These are phyloP conservation scores for Larix kaempferi DNA, from an alignment of 75 land plant species.

Conservation along the genomic window DNA sequence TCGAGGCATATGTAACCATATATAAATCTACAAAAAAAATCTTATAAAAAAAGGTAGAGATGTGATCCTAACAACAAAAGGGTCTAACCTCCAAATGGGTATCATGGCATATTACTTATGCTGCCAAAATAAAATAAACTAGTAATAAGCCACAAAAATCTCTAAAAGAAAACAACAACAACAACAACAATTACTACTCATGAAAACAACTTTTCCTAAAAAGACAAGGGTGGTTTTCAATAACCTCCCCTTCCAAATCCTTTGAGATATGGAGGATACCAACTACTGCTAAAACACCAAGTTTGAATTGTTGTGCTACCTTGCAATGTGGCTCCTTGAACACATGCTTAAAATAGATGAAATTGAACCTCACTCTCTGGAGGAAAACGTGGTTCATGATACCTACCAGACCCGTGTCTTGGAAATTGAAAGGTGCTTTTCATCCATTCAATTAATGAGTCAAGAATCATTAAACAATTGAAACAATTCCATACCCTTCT, in stretches of 20 bases:
- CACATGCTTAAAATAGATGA: background rate
- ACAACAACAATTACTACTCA: too few relatives aligned
- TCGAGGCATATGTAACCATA: too few relatives aligned
- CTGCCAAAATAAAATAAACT: too few relatives aligned
- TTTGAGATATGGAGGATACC: background rate
- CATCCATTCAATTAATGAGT: background rate
- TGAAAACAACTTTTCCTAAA: too few relatives aligned
- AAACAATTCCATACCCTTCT: background rate
- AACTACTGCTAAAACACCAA: background rate
- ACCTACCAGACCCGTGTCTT: background rate
- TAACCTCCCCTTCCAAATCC: background rate
- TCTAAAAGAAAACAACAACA: too few relatives aligned
- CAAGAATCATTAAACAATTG: background rate
- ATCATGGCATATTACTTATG: too few relatives aligned
- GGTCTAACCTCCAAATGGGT: too few relatives aligned
- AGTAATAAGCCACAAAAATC: too few relatives aligned
- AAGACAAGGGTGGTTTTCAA: too few relatives aligned
- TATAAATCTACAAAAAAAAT: too few relatives aligned
- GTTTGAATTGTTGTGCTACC: background rate
- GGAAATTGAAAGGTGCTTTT: background rate
- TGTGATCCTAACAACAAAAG: too few relatives aligned
- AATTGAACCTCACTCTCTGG: background rate
- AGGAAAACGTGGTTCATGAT: background rate
- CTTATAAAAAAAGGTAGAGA: too few relatives aligned
- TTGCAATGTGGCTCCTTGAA: background rate